Evolutionary conservation across 805 yeast genomes (phyloP).

Genomic region (Sugiyamaella floridensis): DNA sequence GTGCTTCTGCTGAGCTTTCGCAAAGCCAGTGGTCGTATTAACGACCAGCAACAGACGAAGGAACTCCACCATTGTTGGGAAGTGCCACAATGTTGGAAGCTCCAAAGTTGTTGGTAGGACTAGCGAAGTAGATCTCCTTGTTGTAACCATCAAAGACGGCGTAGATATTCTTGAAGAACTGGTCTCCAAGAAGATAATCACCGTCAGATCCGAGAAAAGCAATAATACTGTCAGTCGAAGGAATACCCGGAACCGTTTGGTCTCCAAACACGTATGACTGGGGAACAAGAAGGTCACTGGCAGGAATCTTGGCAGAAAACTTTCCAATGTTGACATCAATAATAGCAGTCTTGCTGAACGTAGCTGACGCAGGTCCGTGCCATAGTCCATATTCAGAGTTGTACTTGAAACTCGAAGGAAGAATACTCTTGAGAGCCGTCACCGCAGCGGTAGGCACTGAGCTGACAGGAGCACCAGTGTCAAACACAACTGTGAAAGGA

Average conservation of each 20-base stretch:
- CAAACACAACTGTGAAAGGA: conserved; percentile 13
- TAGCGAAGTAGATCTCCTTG: conserved; percentile 27
- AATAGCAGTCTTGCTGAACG: conserved; percentile 1
- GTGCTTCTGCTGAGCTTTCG: too few relatives aligned
- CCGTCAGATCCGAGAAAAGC: conserved; percentile 24
- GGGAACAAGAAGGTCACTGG: conserved; percentile 24
- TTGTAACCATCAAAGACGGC: conserved; percentile 31
- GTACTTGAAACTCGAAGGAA: background rate
- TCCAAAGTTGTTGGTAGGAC: background rate
- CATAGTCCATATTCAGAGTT: background rate
- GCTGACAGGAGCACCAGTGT: conserved; percentile 16
- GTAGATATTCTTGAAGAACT: conserved; percentile 29
- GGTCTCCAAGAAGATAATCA: conserved; percentile 28
- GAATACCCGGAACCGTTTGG: background rate
- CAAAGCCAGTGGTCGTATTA: background rate
- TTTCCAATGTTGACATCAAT: conserved; percentile 24
- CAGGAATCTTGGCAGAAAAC: conserved; percentile 23
- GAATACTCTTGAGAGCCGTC: background rate
- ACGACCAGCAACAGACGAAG: background rate
- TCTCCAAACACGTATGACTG: conserved; percentile 23
- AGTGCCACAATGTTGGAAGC: background rate
- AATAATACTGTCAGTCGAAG: conserved; percentile 2
- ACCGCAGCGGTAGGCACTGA: conserved; percentile 8
- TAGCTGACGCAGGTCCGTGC: background rate
- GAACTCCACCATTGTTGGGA: background rate